Percentiles rank a stretch among this genome's conserved stretches.
These are phyloP conservation scores for Hyaloscypha bicolor DNA, from an alignment of 495 filamentous ascomycete genomes.

Conservation along the genomic window DNA sequence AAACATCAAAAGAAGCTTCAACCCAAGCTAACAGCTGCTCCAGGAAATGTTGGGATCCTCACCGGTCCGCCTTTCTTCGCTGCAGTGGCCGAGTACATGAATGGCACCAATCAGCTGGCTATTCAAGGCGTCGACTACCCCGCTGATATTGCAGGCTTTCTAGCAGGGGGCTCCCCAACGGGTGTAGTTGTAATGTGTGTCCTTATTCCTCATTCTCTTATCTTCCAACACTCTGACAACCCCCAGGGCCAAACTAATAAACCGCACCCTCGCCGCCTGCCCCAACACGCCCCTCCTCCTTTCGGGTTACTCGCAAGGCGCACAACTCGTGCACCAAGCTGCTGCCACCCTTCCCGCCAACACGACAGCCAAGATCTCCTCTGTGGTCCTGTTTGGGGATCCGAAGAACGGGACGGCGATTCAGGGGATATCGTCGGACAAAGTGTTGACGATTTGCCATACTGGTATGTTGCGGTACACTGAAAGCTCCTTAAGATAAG, in stretches of 20 bases:
- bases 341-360: slow-evolving; percentile 43
- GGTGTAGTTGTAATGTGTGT: slow-evolving; percentile 14
- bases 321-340: slow-evolving; percentile 54
- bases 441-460: slow-evolving; percentile 54
- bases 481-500: background rate
- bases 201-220: background rate
- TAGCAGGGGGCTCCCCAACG: slow-evolving; percentile 37
- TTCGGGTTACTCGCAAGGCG: slow-evolving; percentile 52
- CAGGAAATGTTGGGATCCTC: slow-evolving; percentile 31
- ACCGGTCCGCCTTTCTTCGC: slow-evolving; percentile 29
- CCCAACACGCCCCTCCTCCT: slow-evolving; percentile 22
- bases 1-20: too few relatives aligned
- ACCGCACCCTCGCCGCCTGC: slow-evolving; percentile 29
- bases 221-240: background rate
- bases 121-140: slow-evolving; percentile 60
- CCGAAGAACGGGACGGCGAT: slow-evolving; percentile 56
- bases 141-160: slow-evolving; percentile 44
- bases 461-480: background rate
- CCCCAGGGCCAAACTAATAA: slow-evolving; percentile 24
- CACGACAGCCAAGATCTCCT: slow-evolving; percentile 51
- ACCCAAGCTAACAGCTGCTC: too few relatives aligned
- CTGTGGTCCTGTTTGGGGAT: slow-evolving; percentile 59
- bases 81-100: slow-evolving; percentile 25
- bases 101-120: slow-evolving; percentile 39
- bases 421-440: slow-evolving; percentile 46